These are phyloP conservation scores for Cynanchum wilfordii DNA, from an alignment of 257 asterid genomes.

Conservation along the genomic window DNA sequence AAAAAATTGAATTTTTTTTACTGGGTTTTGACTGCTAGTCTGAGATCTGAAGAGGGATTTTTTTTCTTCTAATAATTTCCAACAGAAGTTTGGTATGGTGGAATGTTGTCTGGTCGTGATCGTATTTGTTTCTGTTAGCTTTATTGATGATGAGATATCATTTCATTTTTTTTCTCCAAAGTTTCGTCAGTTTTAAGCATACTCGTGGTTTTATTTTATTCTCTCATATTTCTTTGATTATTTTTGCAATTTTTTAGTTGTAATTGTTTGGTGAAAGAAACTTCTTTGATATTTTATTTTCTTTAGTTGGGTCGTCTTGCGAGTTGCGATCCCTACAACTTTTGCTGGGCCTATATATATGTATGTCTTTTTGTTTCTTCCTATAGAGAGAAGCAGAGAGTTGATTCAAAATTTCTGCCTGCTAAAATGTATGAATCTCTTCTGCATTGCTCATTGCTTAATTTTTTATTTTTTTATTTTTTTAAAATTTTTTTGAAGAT, in stretches of 20 bases:
- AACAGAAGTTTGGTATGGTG: conserved; percentile 12
- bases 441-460: not conserved
- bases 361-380: not conserved
- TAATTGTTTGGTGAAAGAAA: conserved; percentile 23
- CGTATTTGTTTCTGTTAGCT: conserved; percentile 2
- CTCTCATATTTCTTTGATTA: not conserved
- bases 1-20: conserved; percentile 2
- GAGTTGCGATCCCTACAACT: not conserved
- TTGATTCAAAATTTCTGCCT: not conserved
- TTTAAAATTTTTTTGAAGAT: no score
- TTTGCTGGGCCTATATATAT: conserved; percentile 3
- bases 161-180: not conserved
- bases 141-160: conserved; percentile 16
- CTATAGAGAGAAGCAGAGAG: not conserved
- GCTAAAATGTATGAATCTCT: not conserved
- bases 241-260: conserved; percentile 13
- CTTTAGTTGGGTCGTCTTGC: not conserved
- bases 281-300: not conserved
- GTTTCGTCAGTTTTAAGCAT: conserved; percentile 25
- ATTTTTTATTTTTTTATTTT: not conserved
- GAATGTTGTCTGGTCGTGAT: conserved; percentile 4
- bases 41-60: conserved; percentile 13
- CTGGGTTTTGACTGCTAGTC: not conserved
- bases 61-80: not conserved
- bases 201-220: conserved; percentile 4